Conservation (phyloP, 2,329 filamentous ascomycete species). For the Aspergillus brunneoviolaceus region DNA sequence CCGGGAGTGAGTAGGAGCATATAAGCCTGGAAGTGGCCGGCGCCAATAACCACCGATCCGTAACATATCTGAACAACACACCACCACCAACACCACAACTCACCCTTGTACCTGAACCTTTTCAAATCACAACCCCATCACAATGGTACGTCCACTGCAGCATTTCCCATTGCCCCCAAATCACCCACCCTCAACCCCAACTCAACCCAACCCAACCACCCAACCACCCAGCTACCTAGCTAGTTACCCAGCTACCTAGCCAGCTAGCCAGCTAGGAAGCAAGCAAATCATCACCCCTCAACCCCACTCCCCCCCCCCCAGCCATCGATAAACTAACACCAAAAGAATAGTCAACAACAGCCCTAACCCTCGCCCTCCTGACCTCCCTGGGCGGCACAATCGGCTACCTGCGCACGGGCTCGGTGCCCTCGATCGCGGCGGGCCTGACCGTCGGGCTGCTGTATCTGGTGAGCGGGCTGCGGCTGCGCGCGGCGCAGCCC, state of each 20-base stretch:
- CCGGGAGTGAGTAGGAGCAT: no score
- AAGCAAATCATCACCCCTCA: background rate
- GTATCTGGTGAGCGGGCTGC: slow-evolving; percentile 77
- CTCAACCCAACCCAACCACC: no score
- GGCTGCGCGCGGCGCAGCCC: slow-evolving; percentile 69
- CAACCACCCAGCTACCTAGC: no score
- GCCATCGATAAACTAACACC: background rate
- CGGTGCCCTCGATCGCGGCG: slow-evolving; percentile 80
- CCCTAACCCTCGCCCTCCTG: slow-evolving; percentile 74
- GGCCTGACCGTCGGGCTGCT: slow-evolving; percentile 77
- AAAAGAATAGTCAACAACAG: slow-evolving; percentile 52
- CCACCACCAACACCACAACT: background rate
- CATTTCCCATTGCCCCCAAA: no score
- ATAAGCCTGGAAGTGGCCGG: no score
- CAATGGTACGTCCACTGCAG: slow-evolving; percentile 20
- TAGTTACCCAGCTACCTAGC: no score
- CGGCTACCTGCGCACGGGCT: slow-evolving; percentile 82
- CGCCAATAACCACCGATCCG: no score
- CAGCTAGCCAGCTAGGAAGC: no score
- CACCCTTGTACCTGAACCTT: background rate
- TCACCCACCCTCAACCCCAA: no score
- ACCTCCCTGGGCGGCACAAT: slow-evolving; percentile 85
- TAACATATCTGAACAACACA: background rate
- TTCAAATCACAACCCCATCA: slow-evolving; percentile 6
- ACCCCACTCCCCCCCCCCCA: background rate